Percentiles rank a stretch among this genome's conserved stretches.
Conservation (phyloP, 2,329 filamentous ascomycete genomes). For the Colletotrichum neosansevieriae region DNA sequence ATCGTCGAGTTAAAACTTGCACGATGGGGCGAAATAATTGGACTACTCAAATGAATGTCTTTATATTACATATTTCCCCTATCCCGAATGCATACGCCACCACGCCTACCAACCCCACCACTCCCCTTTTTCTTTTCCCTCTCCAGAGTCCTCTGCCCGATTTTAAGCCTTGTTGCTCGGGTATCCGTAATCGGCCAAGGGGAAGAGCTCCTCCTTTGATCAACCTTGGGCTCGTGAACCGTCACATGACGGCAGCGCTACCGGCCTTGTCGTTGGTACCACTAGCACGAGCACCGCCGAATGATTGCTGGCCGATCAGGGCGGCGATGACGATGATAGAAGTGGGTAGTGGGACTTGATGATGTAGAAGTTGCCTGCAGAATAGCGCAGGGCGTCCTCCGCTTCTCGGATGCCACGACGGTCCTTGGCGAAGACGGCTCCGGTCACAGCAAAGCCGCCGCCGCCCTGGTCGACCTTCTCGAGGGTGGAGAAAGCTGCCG, state of each 20-base stretch:
- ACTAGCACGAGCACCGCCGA: conserved; percentile 64
- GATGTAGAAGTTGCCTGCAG: too few relatives aligned
- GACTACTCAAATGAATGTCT: background rate
- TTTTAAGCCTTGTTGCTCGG: conserved; percentile 57
- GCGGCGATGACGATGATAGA: too few relatives aligned
- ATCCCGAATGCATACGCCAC: background rate
- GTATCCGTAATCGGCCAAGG: conserved; percentile 53
- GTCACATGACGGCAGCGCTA: conserved; percentile 60
- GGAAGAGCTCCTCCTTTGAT: conserved; percentile 64
- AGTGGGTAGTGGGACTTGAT: too few relatives aligned
- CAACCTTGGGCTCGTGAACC: conserved; percentile 64
- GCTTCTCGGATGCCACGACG: too few relatives aligned
- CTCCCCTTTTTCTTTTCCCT: too few relatives aligned
- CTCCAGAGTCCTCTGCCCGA: background rate
- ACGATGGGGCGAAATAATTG: background rate
- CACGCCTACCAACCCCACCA: too few relatives aligned
- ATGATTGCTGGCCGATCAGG: conserved; percentile 67
- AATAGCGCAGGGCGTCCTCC: too few relatives aligned
- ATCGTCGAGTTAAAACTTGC: background rate
- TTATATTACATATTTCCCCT: conserved; percentile 16
- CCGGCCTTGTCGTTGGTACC: conserved; percentile 70
- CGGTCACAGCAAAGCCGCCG: too few relatives aligned
- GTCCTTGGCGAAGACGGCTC: too few relatives aligned
- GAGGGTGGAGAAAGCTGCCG: conserved; percentile 51
- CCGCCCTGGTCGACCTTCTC: too few relatives aligned